Evolutionary conservation across 2,329 filamentous ascomycete genomes (phyloP).

Genomic region (Penicillium sp.): DNA sequence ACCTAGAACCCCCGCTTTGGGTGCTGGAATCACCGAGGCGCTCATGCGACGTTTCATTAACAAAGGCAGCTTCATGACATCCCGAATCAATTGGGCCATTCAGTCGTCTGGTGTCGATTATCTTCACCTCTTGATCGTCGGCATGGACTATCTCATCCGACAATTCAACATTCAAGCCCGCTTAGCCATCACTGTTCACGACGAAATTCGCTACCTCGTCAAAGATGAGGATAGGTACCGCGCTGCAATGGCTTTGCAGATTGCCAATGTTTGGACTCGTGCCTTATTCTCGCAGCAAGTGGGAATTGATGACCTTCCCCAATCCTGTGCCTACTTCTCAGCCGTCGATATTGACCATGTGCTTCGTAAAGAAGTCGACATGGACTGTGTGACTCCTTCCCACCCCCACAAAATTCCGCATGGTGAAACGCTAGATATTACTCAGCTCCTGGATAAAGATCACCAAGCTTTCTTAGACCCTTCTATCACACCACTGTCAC

Average conservation of each 20-base stretch:
- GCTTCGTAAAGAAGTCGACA: slow-evolving; percentile 95
- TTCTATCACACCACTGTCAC: slow-evolving; percentile 54
- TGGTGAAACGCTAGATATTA: slow-evolving; percentile 85
- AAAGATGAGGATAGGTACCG: slow-evolving; percentile 82
- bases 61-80: slow-evolving; percentile 90
- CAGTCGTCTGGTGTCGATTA: slow-evolving; percentile 98
- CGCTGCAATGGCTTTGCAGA: slow-evolving; percentile 86
- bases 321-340: slow-evolving; percentile 92
- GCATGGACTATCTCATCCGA: slow-evolving; percentile 89
- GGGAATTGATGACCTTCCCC: slow-evolving; percentile 90
- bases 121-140: slow-evolving; percentile 85
- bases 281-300: slow-evolving; percentile 98
- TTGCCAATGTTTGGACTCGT: slow-evolving; percentile 93
- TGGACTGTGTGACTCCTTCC: slow-evolving; percentile 93
- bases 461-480: slow-evolving; percentile 68
- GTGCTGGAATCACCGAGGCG: slow-evolving; percentile 93
- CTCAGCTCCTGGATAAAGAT: slow-evolving; percentile 72
- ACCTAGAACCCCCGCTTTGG: slow-evolving; percentile 86
- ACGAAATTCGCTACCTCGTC: slow-evolving; percentile 94
- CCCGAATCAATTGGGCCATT: slow-evolving; percentile 98
- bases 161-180: slow-evolving; percentile 83
- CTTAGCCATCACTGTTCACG: slow-evolving; percentile 90
- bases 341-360: slow-evolving; percentile 94
- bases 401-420: slow-evolving; percentile 74
- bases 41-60: slow-evolving; percentile 83